Base-by-base conservation (phyloP, 164 flowering plant species). In the Saururus chinensis region DNA sequence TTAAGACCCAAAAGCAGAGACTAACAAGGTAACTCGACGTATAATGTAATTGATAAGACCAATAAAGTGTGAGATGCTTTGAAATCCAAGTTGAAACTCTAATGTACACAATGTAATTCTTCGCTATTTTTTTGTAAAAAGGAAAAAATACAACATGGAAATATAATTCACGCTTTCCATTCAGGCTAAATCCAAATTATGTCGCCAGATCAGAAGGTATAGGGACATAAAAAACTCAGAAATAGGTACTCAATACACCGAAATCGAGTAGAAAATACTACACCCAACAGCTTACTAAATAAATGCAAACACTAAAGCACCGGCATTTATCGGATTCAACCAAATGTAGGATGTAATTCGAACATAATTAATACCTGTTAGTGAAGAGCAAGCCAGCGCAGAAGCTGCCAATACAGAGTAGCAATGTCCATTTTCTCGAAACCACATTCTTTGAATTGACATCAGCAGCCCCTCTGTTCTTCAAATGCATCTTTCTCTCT, bases 351-450 rank as follows among this genome's bases (percentile, higher is more conserved):
- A 30, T 13, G 20, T 22, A 30, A 30, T 19, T 57, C 40, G 40
- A 51, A 8, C 23, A 21, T 52, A 51, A 16, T 52, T 35, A 8
- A 9, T 68, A 85, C 91, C 87, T 82, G 79, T 73, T 79, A 55
- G 91, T 81, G 83, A 88, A 84, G 73, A 84, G 72, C 76, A 81
- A 74, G 42, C 95, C 95, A 60, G 74, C 81, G 64, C 84, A 84
- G 74, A 88, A 88, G 71, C 95, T 79, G 37, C 80, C 73, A 13
- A 85, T 22, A 65, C 95, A 85, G 30, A 87, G 78, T 57, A 84
- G 71, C 60, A 84, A 60, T 24, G 72, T 72, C 81, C 75, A 77
- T 26, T 76, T 84, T 42, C 79, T 68, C 1, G 93, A 63, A 7
- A 80, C 55, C 23, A 71, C 64, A 62, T 60, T 76, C 53, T 70